A percentile compares a stretch with the other conserved stretches of the same genome.
phyloP scores from a whole-genome alignment of 148 eudicot species.

The Dysphania ambrosioides region DNA sequence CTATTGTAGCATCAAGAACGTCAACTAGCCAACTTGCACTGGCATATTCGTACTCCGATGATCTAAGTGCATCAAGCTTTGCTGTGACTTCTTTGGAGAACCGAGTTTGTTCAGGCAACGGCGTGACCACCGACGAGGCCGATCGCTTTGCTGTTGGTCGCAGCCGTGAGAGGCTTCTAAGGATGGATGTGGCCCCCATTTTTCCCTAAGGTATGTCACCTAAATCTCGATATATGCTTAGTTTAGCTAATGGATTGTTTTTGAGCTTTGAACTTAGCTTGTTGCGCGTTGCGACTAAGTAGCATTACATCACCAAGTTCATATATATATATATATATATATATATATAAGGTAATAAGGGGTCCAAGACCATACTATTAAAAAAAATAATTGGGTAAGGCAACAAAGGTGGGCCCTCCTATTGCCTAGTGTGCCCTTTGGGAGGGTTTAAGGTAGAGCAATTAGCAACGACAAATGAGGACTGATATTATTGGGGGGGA shows the following conservation, averaged over 20 bases:
- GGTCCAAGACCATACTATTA: neutral
- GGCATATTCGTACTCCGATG: conserved; percentile 10
- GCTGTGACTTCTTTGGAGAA: conserved; percentile 19
- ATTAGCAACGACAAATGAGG: conserved; percentile 14
- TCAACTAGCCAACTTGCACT: conserved; percentile 24
- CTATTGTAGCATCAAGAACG: conserved; percentile 22
- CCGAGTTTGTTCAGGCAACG: conserved; percentile 12
- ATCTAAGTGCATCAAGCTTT: conserved; percentile 8
- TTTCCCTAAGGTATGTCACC: neutral
- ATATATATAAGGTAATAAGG: too few relatives aligned
- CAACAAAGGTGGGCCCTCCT: conserved; percentile 23
- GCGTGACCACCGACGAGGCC: conserved; percentile 7
- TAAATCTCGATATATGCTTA: neutral
- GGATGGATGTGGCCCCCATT: conserved; percentile 23
- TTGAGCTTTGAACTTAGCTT: neutral
- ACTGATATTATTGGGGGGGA: conserved; percentile 17
- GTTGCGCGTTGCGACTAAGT: conserved; percentile 6
- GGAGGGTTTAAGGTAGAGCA: conserved; percentile 15
- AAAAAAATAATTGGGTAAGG: neutral
- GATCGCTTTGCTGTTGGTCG: neutral
- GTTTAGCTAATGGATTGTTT: neutral
- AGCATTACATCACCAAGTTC: neutral
- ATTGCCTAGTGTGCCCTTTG: conserved; percentile 16
- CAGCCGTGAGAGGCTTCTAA: conserved; percentile 23
- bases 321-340: conserved; percentile 24